Evolutionary conservation across 495 filamentous ascomycete species (phyloP).

Genomic region (Aspergillus sclerotiicarbonarius): DNA sequence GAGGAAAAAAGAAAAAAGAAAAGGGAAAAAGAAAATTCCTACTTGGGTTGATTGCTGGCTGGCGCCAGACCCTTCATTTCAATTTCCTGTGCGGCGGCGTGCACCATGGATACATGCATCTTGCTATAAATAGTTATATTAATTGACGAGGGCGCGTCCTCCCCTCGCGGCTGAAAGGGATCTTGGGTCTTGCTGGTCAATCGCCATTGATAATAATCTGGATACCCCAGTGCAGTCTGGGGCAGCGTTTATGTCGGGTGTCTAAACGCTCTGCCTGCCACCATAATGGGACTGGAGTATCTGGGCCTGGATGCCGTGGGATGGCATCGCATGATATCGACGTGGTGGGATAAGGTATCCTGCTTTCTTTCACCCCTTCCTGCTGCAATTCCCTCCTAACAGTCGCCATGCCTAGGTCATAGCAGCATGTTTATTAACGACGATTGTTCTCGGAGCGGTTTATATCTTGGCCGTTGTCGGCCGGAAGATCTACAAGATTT

Average conservation of each 20-base stretch:
- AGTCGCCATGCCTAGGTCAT: conserved; percentile 4
- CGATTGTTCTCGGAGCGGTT: conserved; percentile 14
- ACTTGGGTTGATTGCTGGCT: not conserved
- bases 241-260: not conserved
- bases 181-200: not conserved
- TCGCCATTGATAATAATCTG: not conserved
- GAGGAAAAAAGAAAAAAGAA: not conserved
- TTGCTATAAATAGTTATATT: conserved; percentile 6
- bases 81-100: not conserved
- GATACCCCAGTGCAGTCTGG: not conserved
- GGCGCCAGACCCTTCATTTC: not conserved
- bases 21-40: not conserved
- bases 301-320: conserved; percentile 22
- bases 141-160: not conserved
- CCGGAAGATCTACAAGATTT: conserved; percentile 8
- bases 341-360: conserved; percentile 22
- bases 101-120: conserved; percentile 1
- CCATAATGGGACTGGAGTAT: conserved; percentile 18
- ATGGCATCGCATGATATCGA: conserved; percentile 20
- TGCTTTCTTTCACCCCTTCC: not conserved
- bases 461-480: conserved; percentile 17
- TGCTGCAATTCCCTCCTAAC: not conserved
- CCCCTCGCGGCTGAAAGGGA: not conserved
- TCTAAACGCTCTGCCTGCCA: not conserved
- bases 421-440: conserved; percentile 16